These are phyloP conservation scores for Symbiodinium pilosum DNA, from an alignment of 73 alveolate species.

Conservation along the genomic window DNA sequence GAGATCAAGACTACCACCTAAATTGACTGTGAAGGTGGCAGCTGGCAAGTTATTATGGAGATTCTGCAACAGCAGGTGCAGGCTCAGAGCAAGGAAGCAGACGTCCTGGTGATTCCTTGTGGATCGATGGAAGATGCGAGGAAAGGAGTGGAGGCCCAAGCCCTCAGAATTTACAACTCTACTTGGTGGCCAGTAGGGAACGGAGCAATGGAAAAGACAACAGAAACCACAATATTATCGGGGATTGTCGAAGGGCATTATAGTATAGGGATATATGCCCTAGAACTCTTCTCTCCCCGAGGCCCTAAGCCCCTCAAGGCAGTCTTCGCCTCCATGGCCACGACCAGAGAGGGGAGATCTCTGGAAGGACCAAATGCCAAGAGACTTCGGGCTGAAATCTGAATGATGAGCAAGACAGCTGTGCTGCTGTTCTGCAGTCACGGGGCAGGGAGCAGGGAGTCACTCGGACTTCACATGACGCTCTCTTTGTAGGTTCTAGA, in stretches of 20 bases:
- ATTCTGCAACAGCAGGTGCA: not conserved
- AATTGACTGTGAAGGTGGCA: not conserved
- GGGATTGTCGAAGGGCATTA: no score
- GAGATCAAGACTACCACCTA: not conserved
- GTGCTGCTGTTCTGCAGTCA: not conserved
- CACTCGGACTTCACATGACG: not conserved
- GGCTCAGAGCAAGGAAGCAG: not conserved
- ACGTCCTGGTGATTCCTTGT: not conserved
- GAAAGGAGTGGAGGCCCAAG: not conserved
- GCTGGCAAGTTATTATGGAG: not conserved
- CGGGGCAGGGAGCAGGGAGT: not conserved
- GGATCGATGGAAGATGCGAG: slow-evolving; percentile 4
- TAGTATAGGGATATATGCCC: not conserved
- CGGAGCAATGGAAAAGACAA: no score
- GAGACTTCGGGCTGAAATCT: not conserved
- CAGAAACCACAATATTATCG: no score
- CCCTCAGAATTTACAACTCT: no score
- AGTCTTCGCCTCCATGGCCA: not conserved
- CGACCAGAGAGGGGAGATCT: not conserved
- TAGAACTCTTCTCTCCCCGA: not conserved
- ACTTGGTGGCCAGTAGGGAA: no score
- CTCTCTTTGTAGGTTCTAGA: not conserved
- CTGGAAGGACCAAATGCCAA: not conserved
- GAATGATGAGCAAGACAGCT: not conserved
- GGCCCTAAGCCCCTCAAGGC: not conserved